phyloP scores from a whole-genome alignment of 2,329 filamentous ascomycete species.

The Raffaelea ambrosiae region DNA sequence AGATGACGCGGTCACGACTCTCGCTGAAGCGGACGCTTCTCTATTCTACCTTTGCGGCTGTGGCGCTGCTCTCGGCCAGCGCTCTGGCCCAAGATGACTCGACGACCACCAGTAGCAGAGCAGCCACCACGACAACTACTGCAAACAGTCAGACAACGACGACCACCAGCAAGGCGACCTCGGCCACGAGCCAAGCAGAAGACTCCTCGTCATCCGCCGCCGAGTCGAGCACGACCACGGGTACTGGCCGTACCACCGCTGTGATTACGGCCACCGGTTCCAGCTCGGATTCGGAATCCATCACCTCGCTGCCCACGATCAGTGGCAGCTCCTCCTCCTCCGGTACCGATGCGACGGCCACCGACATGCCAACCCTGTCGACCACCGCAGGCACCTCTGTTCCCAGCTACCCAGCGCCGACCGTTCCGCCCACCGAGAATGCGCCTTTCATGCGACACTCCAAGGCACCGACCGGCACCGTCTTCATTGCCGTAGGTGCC shows the following conservation, averaged over 20 bases:
- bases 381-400: conserved; percentile 23
- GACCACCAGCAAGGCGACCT: not conserved
- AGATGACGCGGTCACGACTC: conserved; percentile 19
- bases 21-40: conserved; percentile 25
- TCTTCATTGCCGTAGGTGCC: conserved; percentile 91
- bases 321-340: not conserved
- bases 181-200: conserved; percentile 5
- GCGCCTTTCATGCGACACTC: conserved; percentile 92
- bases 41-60: conserved; percentile 17
- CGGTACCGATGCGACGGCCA: not conserved
- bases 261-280: conserved; percentile 3
- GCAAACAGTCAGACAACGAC: not conserved
- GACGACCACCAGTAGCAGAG: not conserved
- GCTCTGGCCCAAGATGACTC: conserved; percentile 10
- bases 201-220: not conserved
- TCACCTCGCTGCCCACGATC: conserved; percentile 13
- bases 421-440: conserved; percentile 71
- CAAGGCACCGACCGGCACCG: conserved; percentile 77
- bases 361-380: conserved; percentile 32
- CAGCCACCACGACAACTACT: conserved; percentile 1
- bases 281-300: not conserved
- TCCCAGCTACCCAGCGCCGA: conserved; percentile 59
- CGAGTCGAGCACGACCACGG: not conserved
- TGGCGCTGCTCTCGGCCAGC: conserved; percentile 17
- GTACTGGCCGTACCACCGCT: not conserved